phyloP scores from a whole-genome alignment of 495 filamentous ascomycete species.

The Immersiella caudata region DNA sequence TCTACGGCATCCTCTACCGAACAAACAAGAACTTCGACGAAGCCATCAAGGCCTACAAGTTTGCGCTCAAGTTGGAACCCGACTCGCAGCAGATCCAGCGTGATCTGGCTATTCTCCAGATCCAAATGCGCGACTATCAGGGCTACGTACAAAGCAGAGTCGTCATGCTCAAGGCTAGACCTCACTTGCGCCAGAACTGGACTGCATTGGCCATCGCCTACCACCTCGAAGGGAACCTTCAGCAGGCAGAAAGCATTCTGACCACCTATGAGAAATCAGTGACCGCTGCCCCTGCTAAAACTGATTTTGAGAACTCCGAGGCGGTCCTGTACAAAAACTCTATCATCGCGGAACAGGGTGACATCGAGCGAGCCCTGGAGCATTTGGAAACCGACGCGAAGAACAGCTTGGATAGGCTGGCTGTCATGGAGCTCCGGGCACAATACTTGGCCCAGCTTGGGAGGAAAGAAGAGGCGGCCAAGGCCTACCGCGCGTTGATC shows the following conservation, averaged over 20 bases:
- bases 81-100: conserved; percentile 92
- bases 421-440: conserved; percentile 87
- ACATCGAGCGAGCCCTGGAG: conserved; percentile 78
- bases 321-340: conserved; percentile 93
- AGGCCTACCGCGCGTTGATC: conserved; percentile 77
- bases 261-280: conserved; percentile 91
- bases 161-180: conserved; percentile 79
- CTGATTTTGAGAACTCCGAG: conserved; percentile 91
- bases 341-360: conserved; percentile 85
- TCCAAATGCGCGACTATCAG: conserved; percentile 95
- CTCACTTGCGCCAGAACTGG: conserved; percentile 87
- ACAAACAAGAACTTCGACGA: conserved; percentile 96
- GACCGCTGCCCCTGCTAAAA: conserved; percentile 70
- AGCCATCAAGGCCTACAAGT: conserved; percentile 98
- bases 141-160: conserved; percentile 88
- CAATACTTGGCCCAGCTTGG: conserved; percentile 80
- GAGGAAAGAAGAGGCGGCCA: conserved; percentile 76
- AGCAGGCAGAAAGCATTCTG: conserved; percentile 86
- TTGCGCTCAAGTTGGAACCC: conserved; percentile 87
- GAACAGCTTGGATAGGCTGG: conserved; percentile 78
- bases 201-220: conserved; percentile 91
- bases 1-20: conserved; percentile 94
- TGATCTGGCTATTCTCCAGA: conserved; percentile 87
- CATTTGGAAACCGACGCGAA: conserved; percentile 79
- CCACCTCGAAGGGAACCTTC: conserved; percentile 81